phyloP scores from a whole-genome alignment of 768 basidiomycete species.

The Dioszegia aurantiaca region DNA sequence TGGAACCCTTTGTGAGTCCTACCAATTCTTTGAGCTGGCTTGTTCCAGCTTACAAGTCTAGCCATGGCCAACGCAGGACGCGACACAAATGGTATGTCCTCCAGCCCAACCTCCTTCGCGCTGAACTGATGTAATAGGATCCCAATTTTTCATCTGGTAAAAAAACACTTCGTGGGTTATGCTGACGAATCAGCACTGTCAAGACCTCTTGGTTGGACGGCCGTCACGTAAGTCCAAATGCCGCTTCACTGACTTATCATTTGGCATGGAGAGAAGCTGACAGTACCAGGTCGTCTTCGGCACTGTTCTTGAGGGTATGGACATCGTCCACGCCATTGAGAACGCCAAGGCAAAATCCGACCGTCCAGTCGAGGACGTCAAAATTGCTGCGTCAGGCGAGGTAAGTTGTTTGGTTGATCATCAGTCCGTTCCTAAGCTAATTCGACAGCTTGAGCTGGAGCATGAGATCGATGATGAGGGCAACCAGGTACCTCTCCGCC shows the following conservation, averaged over 20 bases:
- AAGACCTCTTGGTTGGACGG: slow-evolving; percentile 86
- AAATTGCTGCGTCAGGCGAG: slow-evolving; percentile 84
- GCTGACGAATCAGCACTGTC: slow-evolving; percentile 58
- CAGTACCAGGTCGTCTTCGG: slow-evolving; percentile 79
- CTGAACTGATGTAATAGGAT: too few relatives aligned
- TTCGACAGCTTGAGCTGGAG: slow-evolving; percentile 54
- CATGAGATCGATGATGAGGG: slow-evolving; percentile 58
- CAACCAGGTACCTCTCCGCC: slow-evolving; percentile 87
- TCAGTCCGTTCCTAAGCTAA: slow-evolving; percentile 6
- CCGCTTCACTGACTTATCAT: too few relatives aligned
- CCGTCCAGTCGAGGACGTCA: slow-evolving; percentile 70
- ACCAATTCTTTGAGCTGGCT: not conserved
- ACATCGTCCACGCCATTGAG: slow-evolving; percentile 72
- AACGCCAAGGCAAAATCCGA: slow-evolving; percentile 70
- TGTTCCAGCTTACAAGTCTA: too few relatives aligned
- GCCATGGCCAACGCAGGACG: slow-evolving; percentile 91
- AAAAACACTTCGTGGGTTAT: too few relatives aligned
- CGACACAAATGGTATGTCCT: slow-evolving; percentile 92
- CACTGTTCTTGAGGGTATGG: slow-evolving; percentile 86
- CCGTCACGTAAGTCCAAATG: slow-evolving; percentile 66
- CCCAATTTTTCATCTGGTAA: slow-evolving; percentile 85
- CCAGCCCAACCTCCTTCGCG: too few relatives aligned
- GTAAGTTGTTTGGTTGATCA: slow-evolving; percentile 54
- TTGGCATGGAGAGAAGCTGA: slow-evolving; percentile 18
- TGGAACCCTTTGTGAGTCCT: slow-evolving; percentile 56